Percentiles rank a stretch among this genome's conserved stretches.
Evolutionary conservation across 352 stramenopile genomes (phyloP).

Genomic region (Plasmopara muralis): DNA sequence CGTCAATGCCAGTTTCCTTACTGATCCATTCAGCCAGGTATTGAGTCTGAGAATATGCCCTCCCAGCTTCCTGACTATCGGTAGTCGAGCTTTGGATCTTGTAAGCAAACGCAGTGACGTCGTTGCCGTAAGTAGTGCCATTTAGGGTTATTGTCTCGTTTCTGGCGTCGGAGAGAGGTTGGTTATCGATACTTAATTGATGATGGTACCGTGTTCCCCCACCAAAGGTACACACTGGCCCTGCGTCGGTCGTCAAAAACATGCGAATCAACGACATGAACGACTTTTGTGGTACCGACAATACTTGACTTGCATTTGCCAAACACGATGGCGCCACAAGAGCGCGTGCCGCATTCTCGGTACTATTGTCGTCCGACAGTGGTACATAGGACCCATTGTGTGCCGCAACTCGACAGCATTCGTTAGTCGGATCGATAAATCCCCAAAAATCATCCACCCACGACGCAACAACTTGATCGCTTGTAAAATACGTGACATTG

Average conservation of each 20-base stretch:
- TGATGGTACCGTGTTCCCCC: slow-evolving; percentile 57
- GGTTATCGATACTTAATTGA: slow-evolving; percentile 58
- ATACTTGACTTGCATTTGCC: slow-evolving; percentile 18
- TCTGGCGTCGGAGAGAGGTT: slow-evolving; percentile 35
- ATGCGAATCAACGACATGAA: slow-evolving; percentile 75
- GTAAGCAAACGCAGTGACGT: slow-evolving; percentile 66
- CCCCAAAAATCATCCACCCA: slow-evolving; percentile 76
- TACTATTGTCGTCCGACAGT: slow-evolving; percentile 10
- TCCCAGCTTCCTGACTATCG: slow-evolving; percentile 28
- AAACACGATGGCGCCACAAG: slow-evolving; percentile 36
- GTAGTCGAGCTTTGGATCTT: slow-evolving; percentile 40
- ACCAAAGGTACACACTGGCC: slow-evolving; percentile 44
- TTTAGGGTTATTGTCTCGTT: slow-evolving; percentile 38
- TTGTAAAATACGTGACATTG: slow-evolving; percentile 42
- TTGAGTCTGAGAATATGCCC: slow-evolving; percentile 47
- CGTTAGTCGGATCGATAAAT: slow-evolving; percentile 50
- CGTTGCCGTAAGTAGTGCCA: slow-evolving; percentile 33
- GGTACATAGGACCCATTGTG: slow-evolving; percentile 6
- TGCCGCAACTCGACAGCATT: slow-evolving; percentile 56
- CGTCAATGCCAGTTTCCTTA: slow-evolving; percentile 50
- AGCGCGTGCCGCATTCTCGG: slow-evolving; percentile 14
- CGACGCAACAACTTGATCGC: slow-evolving; percentile 37
- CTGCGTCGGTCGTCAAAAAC: slow-evolving; percentile 44
- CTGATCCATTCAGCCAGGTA: slow-evolving; percentile 62
- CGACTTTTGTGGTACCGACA: slow-evolving; percentile 37